These are phyloP conservation scores for Parietaria judaica DNA, from an alignment of 306 rosid species.

Conservation along the genomic window DNA sequence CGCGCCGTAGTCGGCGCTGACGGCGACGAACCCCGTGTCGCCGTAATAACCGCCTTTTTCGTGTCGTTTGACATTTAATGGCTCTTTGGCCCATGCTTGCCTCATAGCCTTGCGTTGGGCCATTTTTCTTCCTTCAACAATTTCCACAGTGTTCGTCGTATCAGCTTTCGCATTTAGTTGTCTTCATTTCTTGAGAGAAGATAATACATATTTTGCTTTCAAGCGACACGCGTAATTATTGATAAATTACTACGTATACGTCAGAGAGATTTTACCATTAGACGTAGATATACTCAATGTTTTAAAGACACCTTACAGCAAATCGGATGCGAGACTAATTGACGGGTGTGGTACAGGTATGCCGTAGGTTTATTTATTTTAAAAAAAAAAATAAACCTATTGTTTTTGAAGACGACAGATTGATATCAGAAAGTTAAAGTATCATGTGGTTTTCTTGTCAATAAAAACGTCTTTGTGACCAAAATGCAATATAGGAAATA, in stretches of 20 bases:
- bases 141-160: neutral
- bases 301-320: too few relatives aligned
- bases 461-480: neutral
- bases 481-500: too few relatives aligned
- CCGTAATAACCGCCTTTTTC: neutral
- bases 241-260: neutral
- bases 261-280: too few relatives aligned
- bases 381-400: too few relatives aligned
- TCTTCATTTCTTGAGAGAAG: conserved; percentile 10
- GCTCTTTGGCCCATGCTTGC: neutral
- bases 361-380: too few relatives aligned
- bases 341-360: too few relatives aligned
- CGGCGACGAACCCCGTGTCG: conserved; percentile 31
- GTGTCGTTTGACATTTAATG: conserved; percentile 3
- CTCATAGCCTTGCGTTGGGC: neutral
- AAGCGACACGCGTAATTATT: neutral
- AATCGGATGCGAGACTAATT: too few relatives aligned
- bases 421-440: too few relatives aligned
- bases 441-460: too few relatives aligned
- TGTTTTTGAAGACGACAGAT: neutral
- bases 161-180: conserved; percentile 4
- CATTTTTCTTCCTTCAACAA: conserved; percentile 10
- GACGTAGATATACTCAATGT: too few relatives aligned
- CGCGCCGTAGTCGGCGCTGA: conserved; percentile 41
- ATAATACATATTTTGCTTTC: neutral